phyloP scores from a whole-genome alignment of 352 stramenopile genomes.

The Globisporangium nodosum region DNA sequence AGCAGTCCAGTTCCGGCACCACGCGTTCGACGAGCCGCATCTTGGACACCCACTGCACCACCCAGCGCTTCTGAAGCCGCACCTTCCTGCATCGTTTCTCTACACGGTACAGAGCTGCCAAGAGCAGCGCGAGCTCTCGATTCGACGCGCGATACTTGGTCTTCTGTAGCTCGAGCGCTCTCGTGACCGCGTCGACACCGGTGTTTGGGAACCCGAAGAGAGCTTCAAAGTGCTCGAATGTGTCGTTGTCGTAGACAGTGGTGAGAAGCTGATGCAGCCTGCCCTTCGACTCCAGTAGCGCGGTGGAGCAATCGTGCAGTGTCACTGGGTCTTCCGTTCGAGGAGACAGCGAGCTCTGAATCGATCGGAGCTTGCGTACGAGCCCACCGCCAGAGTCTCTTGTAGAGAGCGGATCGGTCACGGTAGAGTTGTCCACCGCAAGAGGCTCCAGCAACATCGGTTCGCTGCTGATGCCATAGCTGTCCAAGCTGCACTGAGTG shows the following conservation, averaged over 20 bases:
- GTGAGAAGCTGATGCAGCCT: conserved; percentile 20
- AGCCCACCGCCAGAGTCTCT: not conserved
- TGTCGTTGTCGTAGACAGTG: conserved; percentile 14
- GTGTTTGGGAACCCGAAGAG: conserved; percentile 9
- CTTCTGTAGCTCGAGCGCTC: conserved; percentile 23
- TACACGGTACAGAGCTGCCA: conserved; percentile 31
- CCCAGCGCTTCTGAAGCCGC: conserved; percentile 17
- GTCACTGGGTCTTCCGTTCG: not conserved
- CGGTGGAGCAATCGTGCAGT: conserved; percentile 4
- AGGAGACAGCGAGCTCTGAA: not conserved
- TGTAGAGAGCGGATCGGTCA: not conserved
- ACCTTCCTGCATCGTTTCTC: conserved; percentile 10
- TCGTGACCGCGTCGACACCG: conserved; percentile 3
- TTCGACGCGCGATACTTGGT: conserved; percentile 26
- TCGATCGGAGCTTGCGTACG: conserved; percentile 7
- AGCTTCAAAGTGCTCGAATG: conserved; percentile 5
- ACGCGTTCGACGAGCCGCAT: conserved; percentile 27
- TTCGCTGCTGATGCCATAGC: conserved; percentile 36
- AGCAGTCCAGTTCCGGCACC: conserved; percentile 47
- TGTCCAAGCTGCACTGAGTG: conserved; percentile 49
- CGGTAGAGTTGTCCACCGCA: not conserved
- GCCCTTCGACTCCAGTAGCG: conserved; percentile 9
- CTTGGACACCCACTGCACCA: conserved; percentile 11
- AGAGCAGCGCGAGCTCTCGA: conserved; percentile 41
- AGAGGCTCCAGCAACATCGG: conserved; percentile 46